These are phyloP conservation scores for Syzygium aromaticum DNA, from an alignment of 345 rosid genomes.

Conservation along the genomic window DNA sequence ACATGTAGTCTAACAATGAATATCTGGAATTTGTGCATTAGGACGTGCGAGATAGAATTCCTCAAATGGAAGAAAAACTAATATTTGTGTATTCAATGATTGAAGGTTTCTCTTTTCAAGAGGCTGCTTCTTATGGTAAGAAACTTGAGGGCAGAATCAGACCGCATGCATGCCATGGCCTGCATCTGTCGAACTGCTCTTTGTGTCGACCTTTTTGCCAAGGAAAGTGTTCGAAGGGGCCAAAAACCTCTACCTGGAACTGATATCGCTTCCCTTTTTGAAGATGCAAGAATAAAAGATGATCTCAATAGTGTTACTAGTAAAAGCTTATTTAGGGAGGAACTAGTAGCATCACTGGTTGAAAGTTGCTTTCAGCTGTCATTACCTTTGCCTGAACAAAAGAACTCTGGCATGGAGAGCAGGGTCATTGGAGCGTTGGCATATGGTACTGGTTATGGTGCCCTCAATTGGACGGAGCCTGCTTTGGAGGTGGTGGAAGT, in stretches of 20 bases:
- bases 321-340: conserved; percentile 90
- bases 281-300: conserved; percentile 81
- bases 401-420: conserved; percentile 92
- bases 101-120: conserved; percentile 91
- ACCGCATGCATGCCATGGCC: conserved; percentile 97
- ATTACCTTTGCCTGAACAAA: conserved; percentile 91
- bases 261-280: conserved; percentile 91
- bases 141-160: conserved; percentile 95
- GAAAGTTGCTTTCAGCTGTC: conserved; percentile 99
- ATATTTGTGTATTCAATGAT: conserved; percentile 5
- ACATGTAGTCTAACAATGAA: neutral
- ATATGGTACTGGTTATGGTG: conserved; percentile 98
- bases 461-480: conserved; percentile 97
- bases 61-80: neutral
- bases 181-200: conserved; percentile 98
- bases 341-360: conserved; percentile 88
- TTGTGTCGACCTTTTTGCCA: conserved; percentile 94
- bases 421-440: conserved; percentile 98
- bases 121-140: conserved; percentile 95
- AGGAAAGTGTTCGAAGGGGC: conserved; percentile 94
- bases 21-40: neutral
- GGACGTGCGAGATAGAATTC: neutral
- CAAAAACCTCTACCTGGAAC: conserved; percentile 97
- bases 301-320: conserved; percentile 76
- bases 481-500: conserved; percentile 98